Percentiles rank a stretch among this genome's conserved stretches.
These are phyloP conservation scores for Kluyveromyces nonfermentans DNA, from an alignment of 805 yeast species.

Conservation along the genomic window DNA sequence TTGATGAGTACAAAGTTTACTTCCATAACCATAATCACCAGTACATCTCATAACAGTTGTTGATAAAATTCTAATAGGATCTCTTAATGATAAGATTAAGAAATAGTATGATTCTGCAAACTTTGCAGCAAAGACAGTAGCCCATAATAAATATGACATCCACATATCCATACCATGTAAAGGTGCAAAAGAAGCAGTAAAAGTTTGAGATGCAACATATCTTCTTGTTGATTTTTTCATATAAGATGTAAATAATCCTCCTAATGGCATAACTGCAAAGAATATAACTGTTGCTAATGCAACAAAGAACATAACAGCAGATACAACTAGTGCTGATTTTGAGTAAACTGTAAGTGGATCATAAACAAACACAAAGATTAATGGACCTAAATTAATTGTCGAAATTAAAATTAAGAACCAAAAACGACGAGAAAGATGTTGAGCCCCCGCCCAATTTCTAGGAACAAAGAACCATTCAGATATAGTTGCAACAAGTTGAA, in stretches of 20 bases:
- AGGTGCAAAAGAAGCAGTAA: slow-evolving; percentile 83
- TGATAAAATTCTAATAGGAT: slow-evolving; percentile 86
- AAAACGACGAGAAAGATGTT: slow-evolving; percentile 83
- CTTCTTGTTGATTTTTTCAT: slow-evolving; percentile 79
- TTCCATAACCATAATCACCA: slow-evolving; percentile 86
- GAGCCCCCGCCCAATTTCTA: slow-evolving; percentile 98
- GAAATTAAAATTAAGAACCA: slow-evolving; percentile 61
- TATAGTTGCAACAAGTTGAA: slow-evolving; percentile 80
- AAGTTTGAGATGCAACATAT: slow-evolving; percentile 88
- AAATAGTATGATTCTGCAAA: slow-evolving; percentile 86
- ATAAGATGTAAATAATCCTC: slow-evolving; percentile 90
- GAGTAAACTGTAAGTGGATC: slow-evolving; percentile 61
- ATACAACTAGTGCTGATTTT: slow-evolving; percentile 63
- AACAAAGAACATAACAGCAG: slow-evolving; percentile 82
- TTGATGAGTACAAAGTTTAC: slow-evolving; percentile 72
- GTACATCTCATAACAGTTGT: slow-evolving; percentile 84
- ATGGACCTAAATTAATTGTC: slow-evolving; percentile 71
- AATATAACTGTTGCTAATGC: slow-evolving; percentile 76
- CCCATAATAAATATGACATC: slow-evolving; percentile 91
- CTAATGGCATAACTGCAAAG: slow-evolving; percentile 92
- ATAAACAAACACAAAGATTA: slow-evolving; percentile 75
- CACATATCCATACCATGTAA: slow-evolving; percentile 87
- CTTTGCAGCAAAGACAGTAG: slow-evolving; percentile 81
- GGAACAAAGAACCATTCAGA: slow-evolving; percentile 96
- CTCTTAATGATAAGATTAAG: slow-evolving; percentile 80